phyloP scores from a whole-genome alignment of 2,329 filamentous ascomycete species.

The Lasiodiplodia sp. region DNA sequence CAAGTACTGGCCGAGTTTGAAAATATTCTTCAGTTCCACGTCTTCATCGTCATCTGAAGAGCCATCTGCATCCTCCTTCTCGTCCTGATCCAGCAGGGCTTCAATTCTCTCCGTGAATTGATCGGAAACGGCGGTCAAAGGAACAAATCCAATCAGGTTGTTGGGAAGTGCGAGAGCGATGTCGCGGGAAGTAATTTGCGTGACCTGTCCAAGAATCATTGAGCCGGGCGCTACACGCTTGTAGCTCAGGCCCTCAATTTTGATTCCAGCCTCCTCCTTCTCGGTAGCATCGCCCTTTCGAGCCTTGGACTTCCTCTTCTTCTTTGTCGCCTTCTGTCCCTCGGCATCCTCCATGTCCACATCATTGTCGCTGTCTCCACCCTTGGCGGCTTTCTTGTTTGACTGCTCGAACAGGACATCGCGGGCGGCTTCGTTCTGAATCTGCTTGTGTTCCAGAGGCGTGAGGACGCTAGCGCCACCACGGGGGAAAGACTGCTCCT shows the following conservation, averaged over 20 bases:
- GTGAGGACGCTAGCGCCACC: constrained; percentile 91
- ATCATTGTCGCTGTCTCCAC: constrained; percentile 58
- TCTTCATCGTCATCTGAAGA: constrained; percentile 60
- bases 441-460: constrained; percentile 94
- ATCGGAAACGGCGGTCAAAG: constrained; percentile 90
- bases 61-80: constrained; percentile 63
- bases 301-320: constrained; percentile 59
- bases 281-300: constrained; percentile 51
- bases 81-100: constrained; percentile 66
- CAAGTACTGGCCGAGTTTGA: constrained; percentile 85
- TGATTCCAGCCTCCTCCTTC: constrained; percentile 61
- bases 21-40: constrained; percentile 77
- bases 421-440: constrained; percentile 88
- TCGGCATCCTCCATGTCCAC: constrained; percentile 50
- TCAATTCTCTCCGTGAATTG: constrained; percentile 79
- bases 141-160: constrained; percentile 87
- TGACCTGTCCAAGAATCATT: constrained; percentile 85
- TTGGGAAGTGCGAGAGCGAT: constrained; percentile 87
- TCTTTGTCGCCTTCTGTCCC: constrained; percentile 59
- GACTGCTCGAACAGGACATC: constrained; percentile 90
- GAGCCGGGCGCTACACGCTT: constrained; percentile 89
- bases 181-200: constrained; percentile 79
- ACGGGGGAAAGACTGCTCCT: constrained; percentile 90
- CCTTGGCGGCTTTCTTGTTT: constrained; percentile 65
- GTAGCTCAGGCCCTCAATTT: constrained; percentile 86